Evolutionary conservation across 2,329 filamentous ascomycete genomes (phyloP).

Genomic region (Cytospora piceicola): DNA sequence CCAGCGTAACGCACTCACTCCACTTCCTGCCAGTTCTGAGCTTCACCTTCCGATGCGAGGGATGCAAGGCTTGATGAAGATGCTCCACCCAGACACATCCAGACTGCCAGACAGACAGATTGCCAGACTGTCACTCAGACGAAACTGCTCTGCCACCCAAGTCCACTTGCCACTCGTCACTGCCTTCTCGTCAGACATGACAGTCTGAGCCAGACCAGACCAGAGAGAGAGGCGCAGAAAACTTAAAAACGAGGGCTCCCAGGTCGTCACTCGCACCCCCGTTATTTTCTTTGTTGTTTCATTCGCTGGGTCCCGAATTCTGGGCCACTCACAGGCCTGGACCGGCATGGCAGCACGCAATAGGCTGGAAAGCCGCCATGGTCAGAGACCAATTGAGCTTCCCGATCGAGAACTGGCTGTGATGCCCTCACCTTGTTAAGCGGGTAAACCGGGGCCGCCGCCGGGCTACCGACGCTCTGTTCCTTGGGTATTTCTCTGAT

Average conservation of each 20-base stretch:
- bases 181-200: neutral
- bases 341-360: slow-evolving; percentile 16
- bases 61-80: neutral
- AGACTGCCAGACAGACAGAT: too few species aligned
- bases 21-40: neutral
- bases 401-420: slow-evolving; percentile 17
- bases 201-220: too few species aligned
- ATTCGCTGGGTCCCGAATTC: slow-evolving; percentile 17
- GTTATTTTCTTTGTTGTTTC: slow-evolving; percentile 3
- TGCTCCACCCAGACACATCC: neutral
- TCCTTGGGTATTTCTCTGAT: slow-evolving; percentile 24
- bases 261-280: neutral
- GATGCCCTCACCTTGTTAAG: slow-evolving; percentile 23
- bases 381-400: slow-evolving; percentile 27
- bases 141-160: neutral
- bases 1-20: neutral
- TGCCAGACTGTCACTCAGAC: too few species aligned
- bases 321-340: slow-evolving; percentile 22
- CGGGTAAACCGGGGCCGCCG: slow-evolving; percentile 22
- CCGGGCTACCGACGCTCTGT: slow-evolving; percentile 4
- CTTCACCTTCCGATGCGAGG: neutral
- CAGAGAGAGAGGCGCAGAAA: neutral
- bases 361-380: slow-evolving; percentile 26
- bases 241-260: neutral
- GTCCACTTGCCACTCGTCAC: neutral